Evolutionary conservation across 768 basidiomycete genomes (phyloP).

Genomic region (Lactarius pseudohatsudake): DNA sequence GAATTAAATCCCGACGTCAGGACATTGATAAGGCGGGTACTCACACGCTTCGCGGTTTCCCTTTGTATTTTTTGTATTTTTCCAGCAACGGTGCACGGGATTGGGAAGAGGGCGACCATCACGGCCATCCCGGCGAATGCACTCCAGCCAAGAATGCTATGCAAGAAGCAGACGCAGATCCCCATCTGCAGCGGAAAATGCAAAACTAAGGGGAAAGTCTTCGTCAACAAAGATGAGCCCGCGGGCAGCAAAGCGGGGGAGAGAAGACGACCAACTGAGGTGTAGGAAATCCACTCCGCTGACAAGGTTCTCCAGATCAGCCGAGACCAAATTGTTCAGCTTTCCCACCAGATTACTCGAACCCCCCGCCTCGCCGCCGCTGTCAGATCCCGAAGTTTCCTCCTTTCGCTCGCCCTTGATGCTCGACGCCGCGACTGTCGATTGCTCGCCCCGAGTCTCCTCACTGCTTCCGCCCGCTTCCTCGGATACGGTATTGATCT

Average conservation of each 20-base stretch:
- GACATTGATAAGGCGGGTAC: not conserved
- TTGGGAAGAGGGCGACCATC: conserved; percentile 43
- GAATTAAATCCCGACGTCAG: not conserved
- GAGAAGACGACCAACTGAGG: conserved; percentile 12
- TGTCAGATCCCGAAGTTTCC: no score
- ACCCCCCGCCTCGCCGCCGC: no score
- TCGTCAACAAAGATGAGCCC: not conserved
- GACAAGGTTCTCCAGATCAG: conserved; percentile 46
- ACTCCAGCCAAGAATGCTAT: conserved; percentile 50
- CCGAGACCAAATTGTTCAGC: no score
- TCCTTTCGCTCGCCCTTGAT: no score
- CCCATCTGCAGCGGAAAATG: conserved; percentile 43
- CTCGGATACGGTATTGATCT: no score
- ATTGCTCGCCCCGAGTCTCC: no score
- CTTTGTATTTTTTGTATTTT: conserved; percentile 39
- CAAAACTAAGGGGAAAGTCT: conserved; percentile 30
- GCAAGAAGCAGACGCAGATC: conserved; percentile 44
- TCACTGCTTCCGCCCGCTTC: no score
- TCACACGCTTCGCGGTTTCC: conserved; percentile 43
- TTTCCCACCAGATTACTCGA: no score
- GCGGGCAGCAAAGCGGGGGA: not conserved
- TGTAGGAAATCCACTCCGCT: conserved; percentile 33
- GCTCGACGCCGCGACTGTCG: no score
- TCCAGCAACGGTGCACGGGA: conserved; percentile 43
- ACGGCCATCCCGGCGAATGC: conserved; percentile 43